Evolutionary conservation across 768 basidiomycete species (phyloP), one percentile per base, ranked within the genome.

Genomic region (Boletellus ananas): DNA sequence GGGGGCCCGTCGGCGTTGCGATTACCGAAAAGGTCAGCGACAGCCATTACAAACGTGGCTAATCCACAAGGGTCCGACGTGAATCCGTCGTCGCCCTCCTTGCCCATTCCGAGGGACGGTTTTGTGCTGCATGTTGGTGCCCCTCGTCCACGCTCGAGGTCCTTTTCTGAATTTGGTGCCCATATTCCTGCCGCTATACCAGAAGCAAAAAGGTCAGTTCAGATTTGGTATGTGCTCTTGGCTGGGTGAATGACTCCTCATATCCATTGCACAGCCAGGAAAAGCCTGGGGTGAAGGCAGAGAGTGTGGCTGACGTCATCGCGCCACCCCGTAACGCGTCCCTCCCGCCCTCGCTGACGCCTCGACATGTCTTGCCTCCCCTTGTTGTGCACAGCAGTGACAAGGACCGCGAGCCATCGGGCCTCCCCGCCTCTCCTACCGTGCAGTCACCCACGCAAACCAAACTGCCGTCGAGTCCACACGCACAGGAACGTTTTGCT

Each of bases 141-240:
- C 3, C 58, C 71, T 9, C 70, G 89, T 6, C 79, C 77, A 13
- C 68, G 79, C 6, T 90, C 89, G 5, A 66, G 87, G 43, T 89
- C 86, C 18, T 91, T 91, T 61, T 90, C 87, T 9, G 84, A 80
- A 3, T 84, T 89, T 65, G 78, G 80, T 44, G 70, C 74, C 4
- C 57, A 65, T 5, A 47, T 46, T 1, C 40, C 45, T 43, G n/a
- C 12, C 5, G 33, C 44, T 8, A 1, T 9, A 21, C 43, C 40
- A 12, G 52, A 25, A 16, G 50, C 55, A 18, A 54, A 14, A 39
- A 62, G 61, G 68, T 68, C 8, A 23, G 61, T 51, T 8, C 25
- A 1, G 21, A 17, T 14, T 7, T 50, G 31, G 47, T 50, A 5
- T 42, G 53, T 20, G 33, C 42, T 54, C 17, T 36, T 29, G 29